phyloP scores from a whole-genome alignment of 2,329 filamentous ascomycete species.

The Cladosporium sp. region DNA sequence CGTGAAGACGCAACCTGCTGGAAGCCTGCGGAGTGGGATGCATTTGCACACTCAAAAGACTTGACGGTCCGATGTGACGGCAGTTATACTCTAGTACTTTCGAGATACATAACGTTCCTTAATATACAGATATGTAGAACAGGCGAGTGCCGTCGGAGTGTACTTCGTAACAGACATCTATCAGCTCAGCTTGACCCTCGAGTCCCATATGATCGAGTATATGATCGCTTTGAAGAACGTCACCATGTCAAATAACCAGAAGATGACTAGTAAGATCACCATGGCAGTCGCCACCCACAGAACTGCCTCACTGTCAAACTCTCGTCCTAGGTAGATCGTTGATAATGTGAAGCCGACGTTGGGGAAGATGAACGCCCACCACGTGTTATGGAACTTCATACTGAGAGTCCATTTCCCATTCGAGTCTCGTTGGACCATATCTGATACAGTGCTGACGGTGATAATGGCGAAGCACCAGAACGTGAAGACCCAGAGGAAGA shows the following conservation, averaged over 20 bases:
- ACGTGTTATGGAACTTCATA: conserved; percentile 46
- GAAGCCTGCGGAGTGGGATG: no score
- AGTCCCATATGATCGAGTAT: conserved; percentile 37
- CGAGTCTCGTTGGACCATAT: conserved; percentile 15
- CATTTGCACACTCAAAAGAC: no score
- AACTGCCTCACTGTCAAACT: conserved; percentile 54
- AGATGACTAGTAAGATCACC: conserved; percentile 56
- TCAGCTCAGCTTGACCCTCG: conserved; percentile 15
- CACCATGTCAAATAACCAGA: conserved; percentile 56
- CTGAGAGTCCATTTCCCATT: not conserved
- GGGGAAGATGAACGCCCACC: conserved; percentile 69
- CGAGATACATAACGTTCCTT: no score
- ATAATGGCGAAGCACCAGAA: conserved; percentile 49
- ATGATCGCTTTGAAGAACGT: conserved; percentile 58
- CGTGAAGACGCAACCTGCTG: no score
- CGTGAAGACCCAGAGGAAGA: conserved; percentile 54
- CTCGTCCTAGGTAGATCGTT: conserved; percentile 57
- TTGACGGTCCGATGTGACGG: no score
- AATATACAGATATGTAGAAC: no score
- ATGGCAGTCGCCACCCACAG: conserved; percentile 58
- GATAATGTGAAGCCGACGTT: conserved; percentile 66
- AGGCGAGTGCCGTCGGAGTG: no score
- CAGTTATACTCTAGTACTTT: no score
- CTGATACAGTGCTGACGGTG: conserved; percentile 25
- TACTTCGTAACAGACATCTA: no score